phyloP scores from a whole-genome alignment of 306 rosid genomes.

The Trifolium fragiferum region DNA sequence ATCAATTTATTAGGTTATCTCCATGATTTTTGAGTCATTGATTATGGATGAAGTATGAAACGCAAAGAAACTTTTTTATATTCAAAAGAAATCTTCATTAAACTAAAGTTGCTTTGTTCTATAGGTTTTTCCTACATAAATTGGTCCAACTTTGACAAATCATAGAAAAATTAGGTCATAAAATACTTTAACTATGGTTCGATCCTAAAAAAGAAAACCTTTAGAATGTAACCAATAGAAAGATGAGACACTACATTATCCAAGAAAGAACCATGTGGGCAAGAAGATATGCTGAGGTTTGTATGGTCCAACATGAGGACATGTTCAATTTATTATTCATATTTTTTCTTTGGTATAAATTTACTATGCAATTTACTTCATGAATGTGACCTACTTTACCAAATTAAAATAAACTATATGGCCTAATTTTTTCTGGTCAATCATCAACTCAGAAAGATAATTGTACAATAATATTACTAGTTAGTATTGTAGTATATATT shows the following conservation, averaged over 20 bases:
- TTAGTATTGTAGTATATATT: neutral
- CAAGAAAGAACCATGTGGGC: neutral
- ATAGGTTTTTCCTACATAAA: neutral
- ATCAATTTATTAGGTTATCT: neutral
- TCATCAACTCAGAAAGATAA: neutral
- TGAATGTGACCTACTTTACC: neutral
- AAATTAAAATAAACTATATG: neutral
- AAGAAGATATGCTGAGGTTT: neutral
- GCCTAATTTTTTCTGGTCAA: slow-evolving; percentile 14
- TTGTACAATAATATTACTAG: neutral
- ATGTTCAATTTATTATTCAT: neutral
- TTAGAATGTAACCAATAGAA: neutral
- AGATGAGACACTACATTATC: neutral
- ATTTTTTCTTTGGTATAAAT: no score
- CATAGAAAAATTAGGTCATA: neutral
- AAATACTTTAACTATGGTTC: neutral
- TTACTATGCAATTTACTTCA: neutral
- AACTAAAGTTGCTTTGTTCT: neutral
- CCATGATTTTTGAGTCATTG: neutral
- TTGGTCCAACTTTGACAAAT: neutral
- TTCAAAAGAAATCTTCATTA: neutral
- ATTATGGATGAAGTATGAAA: no score
- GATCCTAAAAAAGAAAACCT: neutral
- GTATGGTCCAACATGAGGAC: neutral
- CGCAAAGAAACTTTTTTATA: neutral